Base-by-base conservation (phyloP, 352 stramenopile genomes). In the Phytopythium oedochilum region DNA sequence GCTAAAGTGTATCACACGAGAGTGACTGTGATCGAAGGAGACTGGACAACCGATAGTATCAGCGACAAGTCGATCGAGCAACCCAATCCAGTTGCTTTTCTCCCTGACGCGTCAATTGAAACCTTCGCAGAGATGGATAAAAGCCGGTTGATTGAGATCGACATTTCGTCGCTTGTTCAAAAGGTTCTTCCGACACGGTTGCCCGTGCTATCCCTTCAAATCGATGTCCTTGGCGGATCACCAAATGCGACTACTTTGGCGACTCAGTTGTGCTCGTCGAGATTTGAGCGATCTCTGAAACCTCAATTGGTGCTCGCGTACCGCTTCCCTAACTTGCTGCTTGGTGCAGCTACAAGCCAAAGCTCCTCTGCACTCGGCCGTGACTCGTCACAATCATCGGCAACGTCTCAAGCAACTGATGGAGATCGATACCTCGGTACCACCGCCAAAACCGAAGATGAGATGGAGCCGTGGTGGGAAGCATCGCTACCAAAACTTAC, bases 241-340 rank as follows among this genome's bases (percentile, higher is more conserved):
- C 64, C 58, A 29, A 63, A 48, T 25, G 63, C 62, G 2, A 69
- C 54, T 0, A 65, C 57, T 17, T 60, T 64, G 14, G 65, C 53
- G 17, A 88, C 77, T 0, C 79, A 89, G 9, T 45, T 89, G 5
- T 89, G 79, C 31, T 88, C 79, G 7, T 89, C 79, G 0, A 31
- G 72, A 12, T 89, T 89, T 55, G 79, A 84, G 28, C 61, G 75
- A 14, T 68, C 68, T 8, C 50, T 92, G 1, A 65, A 71, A 9
- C 82, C 82, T 6, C 55, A 62, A 6, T 50, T 92, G 0, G 45
- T 63, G 25, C 17, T 89, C 14, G 59, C 44, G 1, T 90, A 83
- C 34, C 15, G 44, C 7, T 85, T 87, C 20, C 68, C 71, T 0
- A 89, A 87, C 26, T 34, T 79, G 6, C 49, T 89, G 5, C 43